These are phyloP conservation scores for Flaveria sonorensis DNA, from an alignment of 129 eudicot species.

Conservation along the genomic window DNA sequence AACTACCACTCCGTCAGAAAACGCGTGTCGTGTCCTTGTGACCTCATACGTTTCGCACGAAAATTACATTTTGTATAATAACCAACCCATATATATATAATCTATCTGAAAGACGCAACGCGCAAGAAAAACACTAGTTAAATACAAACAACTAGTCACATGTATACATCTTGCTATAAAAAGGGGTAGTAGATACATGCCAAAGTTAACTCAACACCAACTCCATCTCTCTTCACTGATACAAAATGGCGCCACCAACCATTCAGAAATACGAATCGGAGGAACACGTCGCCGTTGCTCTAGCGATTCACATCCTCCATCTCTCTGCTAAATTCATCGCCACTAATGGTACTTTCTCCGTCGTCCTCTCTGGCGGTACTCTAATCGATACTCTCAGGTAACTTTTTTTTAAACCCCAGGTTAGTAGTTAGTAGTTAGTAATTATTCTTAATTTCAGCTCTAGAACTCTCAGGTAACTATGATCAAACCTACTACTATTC, in stretches of 20 bases:
- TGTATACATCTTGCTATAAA: neutral
- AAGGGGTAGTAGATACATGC: neutral
- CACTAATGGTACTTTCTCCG: constrained; percentile 65
- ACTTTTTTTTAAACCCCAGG: neutral
- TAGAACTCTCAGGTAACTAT: too few relatives aligned
- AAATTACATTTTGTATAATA: too few relatives aligned
- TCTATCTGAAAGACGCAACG: too few relatives aligned
- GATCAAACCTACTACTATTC: neutral
- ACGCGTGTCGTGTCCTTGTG: too few relatives aligned
- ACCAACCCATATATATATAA: too few relatives aligned
- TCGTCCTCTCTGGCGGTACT: constrained; percentile 80
- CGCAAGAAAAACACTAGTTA: neutral
- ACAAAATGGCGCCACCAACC: constrained; percentile 27
- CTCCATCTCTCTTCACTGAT: neutral
- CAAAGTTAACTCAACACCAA: neutral
- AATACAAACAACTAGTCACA: too few relatives aligned
- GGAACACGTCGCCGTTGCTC: constrained; percentile 61
- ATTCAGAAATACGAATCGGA: constrained; percentile 48
- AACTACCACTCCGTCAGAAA: too few relatives aligned
- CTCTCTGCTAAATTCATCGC: constrained; percentile 50
- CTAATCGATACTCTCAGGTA: constrained; percentile 77
- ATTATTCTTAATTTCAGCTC: too few relatives aligned
- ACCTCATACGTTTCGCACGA: too few relatives aligned
- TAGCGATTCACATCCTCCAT: constrained; percentile 58
- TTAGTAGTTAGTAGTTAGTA: too few relatives aligned